Evolutionary conservation across 176 grass and related monocot species (phyloP).

Genomic region (Aegilops longissima): DNA sequence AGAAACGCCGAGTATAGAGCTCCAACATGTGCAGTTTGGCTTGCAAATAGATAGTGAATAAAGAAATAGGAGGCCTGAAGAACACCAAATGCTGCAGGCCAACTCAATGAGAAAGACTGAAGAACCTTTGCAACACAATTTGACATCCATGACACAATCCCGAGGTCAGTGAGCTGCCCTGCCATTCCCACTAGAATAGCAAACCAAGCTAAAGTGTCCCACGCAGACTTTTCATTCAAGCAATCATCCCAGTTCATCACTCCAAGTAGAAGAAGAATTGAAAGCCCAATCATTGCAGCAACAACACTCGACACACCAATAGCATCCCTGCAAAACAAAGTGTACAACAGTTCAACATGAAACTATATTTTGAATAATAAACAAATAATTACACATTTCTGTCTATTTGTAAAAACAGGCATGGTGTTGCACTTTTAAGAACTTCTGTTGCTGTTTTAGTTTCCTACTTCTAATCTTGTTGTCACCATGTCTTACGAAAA

Average conservation of each 20-base stretch:
- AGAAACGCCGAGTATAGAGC: slow-evolving; percentile 90
- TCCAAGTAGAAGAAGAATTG: slow-evolving; percentile 83
- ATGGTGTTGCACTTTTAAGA: not conserved
- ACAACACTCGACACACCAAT: slow-evolving; percentile 82
- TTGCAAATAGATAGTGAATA: slow-evolving; percentile 96
- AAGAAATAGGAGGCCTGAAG: slow-evolving; percentile 96
- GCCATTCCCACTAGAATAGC: slow-evolving; percentile 98
- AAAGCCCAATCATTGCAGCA: slow-evolving; percentile 90
- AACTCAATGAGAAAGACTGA: slow-evolving; percentile 82
- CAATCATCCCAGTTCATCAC: slow-evolving; percentile 95
- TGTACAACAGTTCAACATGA: not conserved
- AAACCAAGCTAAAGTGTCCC: slow-evolving; percentile 98
- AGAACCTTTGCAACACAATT: slow-evolving; percentile 84
- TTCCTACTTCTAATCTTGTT: slow-evolving; percentile 13
- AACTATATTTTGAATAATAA: not conserved
- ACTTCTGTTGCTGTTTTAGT: not conserved
- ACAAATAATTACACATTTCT: not conserved
- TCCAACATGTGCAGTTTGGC: slow-evolving; percentile 93
- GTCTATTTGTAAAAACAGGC: not conserved
- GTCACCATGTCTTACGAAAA: not conserved
- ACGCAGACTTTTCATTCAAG: slow-evolving; percentile 93
- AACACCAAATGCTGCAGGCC: slow-evolving; percentile 85
- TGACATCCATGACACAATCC: slow-evolving; percentile 88
- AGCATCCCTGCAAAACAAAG: slow-evolving; percentile 47
- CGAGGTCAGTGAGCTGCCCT: slow-evolving; percentile 77